Percentiles rank a stretch among this genome's conserved stretches.
Conservation (phyloP, 768 basidiomycete genomes). For the Phaffia tasmanica region DNA sequence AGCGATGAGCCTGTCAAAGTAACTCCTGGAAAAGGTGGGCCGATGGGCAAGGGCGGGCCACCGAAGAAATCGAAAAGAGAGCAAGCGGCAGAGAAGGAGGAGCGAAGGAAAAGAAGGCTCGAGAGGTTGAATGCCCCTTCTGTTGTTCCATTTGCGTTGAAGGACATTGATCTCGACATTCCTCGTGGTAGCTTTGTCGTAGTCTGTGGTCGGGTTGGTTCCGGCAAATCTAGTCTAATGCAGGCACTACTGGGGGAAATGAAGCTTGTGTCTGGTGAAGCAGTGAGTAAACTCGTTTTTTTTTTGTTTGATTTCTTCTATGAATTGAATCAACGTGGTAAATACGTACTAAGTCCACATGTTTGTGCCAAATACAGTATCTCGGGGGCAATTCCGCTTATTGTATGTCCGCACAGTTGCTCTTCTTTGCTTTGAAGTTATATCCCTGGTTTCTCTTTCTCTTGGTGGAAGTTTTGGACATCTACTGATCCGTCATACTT, state of each 20-base stretch:
- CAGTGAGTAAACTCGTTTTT: constrained; percentile 18
- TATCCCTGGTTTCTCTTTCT: neutral
- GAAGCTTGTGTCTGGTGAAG: constrained; percentile 27
- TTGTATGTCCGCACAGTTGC: neutral
- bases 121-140: constrained; percentile 30
- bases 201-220: constrained; percentile 35
- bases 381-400: too few species aligned
- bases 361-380: neutral
- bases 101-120: constrained; percentile 26
- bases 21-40: constrained; percentile 5
- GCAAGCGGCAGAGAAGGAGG: constrained; percentile 29
- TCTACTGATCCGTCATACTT: too few species aligned
- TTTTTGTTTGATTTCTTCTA: constrained; percentile 30
- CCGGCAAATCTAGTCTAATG: constrained; percentile 34
- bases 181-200: constrained; percentile 33
- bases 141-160: constrained; percentile 45
- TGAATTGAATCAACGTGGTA: constrained; percentile 11
- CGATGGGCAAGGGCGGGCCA: constrained; percentile 29
- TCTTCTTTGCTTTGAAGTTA: neutral
- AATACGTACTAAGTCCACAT: constrained; percentile 2
- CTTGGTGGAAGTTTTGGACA: too few species aligned
- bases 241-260: constrained; percentile 35
- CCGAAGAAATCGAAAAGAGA: constrained; percentile 26
- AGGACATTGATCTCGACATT: constrained; percentile 37
- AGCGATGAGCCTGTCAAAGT: neutral